phyloP scores from a whole-genome alignment of 2,329 filamentous ascomycete species.

The Cucurbitaria berberidis region DNA sequence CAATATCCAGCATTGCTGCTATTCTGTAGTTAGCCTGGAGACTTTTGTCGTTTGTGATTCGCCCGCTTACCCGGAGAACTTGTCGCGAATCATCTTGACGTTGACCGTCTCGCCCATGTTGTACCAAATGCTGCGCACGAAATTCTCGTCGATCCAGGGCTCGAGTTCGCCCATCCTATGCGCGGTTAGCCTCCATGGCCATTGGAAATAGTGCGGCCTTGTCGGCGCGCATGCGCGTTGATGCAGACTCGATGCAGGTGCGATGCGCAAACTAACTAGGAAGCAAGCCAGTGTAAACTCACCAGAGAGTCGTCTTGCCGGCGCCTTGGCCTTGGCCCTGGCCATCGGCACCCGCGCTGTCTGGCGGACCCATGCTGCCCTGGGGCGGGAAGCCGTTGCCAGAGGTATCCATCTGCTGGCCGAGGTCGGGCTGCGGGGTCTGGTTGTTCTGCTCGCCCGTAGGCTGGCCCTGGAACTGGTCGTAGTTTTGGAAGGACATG shows the following conservation, averaged over 20 bases:
- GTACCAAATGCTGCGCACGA: slow-evolving; percentile 94
- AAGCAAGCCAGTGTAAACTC: slow-evolving; percentile 36
- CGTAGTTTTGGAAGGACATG: slow-evolving; percentile 73
- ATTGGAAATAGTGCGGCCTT: neutral
- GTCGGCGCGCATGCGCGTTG: neutral
- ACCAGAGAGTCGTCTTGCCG: slow-evolving; percentile 62
- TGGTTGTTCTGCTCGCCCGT: slow-evolving; percentile 58
- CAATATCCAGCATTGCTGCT: slow-evolving; percentile 99
- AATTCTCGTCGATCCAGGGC: slow-evolving; percentile 99
- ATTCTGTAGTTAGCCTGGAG: slow-evolving; percentile 49
- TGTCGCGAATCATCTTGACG: slow-evolving; percentile 99
- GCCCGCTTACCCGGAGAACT: slow-evolving; percentile 84
- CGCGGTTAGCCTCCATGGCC: slow-evolving; percentile 28
- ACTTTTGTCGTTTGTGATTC: slow-evolving; percentile 17
- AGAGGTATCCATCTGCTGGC: slow-evolving; percentile 63
- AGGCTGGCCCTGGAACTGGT: slow-evolving; percentile 67
- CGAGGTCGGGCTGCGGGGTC: slow-evolving; percentile 58
- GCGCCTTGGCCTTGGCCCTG: slow-evolving; percentile 51
- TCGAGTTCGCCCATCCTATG: slow-evolving; percentile 98
- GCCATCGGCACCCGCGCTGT: slow-evolving; percentile 41
- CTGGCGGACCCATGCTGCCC: slow-evolving; percentile 55
- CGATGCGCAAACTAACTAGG: slow-evolving; percentile 1
- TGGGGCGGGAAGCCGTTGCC: slow-evolving; percentile 56
- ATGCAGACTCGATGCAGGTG: slow-evolving; percentile 3
- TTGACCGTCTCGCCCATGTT: slow-evolving; percentile 93